A percentile compares a stretch with the other conserved stretches of the same genome.
Conservation (phyloP, 202 grass and related monocot genomes). For the Schoenoplectus triqueter region DNA sequence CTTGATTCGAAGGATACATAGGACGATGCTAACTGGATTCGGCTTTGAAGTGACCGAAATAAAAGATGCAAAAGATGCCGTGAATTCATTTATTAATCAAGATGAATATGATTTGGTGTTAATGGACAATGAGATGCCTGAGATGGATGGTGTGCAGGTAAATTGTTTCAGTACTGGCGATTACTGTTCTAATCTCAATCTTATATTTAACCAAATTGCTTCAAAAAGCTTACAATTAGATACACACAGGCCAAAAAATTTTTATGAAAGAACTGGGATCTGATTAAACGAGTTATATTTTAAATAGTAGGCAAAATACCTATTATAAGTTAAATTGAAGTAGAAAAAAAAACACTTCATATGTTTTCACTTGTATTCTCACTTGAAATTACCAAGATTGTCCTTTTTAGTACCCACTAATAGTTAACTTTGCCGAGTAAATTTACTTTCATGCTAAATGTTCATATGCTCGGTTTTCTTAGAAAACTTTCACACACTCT, state of each 20-base stretch:
- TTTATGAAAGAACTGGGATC: not conserved
- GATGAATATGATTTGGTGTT: conserved; percentile 25
- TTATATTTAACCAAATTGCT: not conserved
- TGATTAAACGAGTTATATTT: no score
- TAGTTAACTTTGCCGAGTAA: no score
- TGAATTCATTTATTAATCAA: not conserved
- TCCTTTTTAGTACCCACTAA: no score
- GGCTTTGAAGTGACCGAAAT: conserved; percentile 9
- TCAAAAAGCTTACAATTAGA: not conserved
- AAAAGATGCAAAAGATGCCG: conserved; percentile 8
- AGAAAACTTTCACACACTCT: not conserved
- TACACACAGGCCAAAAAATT: not conserved
- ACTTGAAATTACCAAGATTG: no score
- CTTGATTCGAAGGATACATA: not conserved
- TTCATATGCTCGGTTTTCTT: no score
- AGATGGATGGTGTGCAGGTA: conserved; percentile 42
- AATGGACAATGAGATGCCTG: conserved; percentile 40
- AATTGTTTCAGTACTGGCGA: not conserved
- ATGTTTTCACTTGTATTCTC: no score
- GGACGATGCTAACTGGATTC: not conserved
- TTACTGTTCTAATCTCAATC: not conserved
- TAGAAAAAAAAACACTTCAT: no score
- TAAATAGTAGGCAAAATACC: no score
- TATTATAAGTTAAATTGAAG: not conserved
- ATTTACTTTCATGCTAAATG: no score